These are phyloP conservation scores for Nakaseomyces uthaithaninus DNA, from an alignment of 1,139 yeast species.

Conservation along the genomic window DNA sequence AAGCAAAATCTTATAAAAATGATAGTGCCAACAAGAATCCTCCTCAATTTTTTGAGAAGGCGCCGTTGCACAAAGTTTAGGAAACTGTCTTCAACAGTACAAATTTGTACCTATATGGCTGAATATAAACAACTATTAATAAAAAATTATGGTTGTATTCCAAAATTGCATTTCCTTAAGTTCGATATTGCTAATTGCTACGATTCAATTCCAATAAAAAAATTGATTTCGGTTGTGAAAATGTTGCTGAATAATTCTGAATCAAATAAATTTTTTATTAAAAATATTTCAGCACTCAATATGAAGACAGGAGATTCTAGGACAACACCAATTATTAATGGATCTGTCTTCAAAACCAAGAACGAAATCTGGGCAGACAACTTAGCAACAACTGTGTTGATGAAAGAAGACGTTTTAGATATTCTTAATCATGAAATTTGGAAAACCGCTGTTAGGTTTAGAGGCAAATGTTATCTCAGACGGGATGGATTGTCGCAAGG, in stretches of 20 bases:
- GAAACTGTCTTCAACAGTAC: slow-evolving; percentile 31
- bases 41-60: slow-evolving; percentile 28
- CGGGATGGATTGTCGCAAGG: slow-evolving; percentile 82
- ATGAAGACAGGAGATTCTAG: slow-evolving; percentile 17
- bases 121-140: slow-evolving; percentile 29
- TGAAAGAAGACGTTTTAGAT: slow-evolving; percentile 30
- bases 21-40: slow-evolving; percentile 36
- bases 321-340: slow-evolving; percentile 20
- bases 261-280: slow-evolving; percentile 17
- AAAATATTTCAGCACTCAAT: slow-evolving; percentile 17
- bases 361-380: slow-evolving; percentile 21
- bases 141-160: slow-evolving; percentile 25
- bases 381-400: slow-evolving; percentile 21
- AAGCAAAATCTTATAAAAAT: slow-evolving; percentile 26
- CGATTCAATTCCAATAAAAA: slow-evolving; percentile 57
- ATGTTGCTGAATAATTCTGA: slow-evolving; percentile 15
- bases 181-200: slow-evolving; percentile 77
- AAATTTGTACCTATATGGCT: slow-evolving; percentile 32
- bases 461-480: slow-evolving; percentile 37
- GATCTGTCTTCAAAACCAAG: slow-evolving; percentile 9
- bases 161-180: slow-evolving; percentile 47
- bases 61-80: slow-evolving; percentile 20
- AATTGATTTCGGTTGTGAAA: slow-evolving; percentile 33
- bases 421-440: slow-evolving; percentile 37
- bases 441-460: slow-evolving; percentile 35